phyloP scores from a whole-genome alignment of 495 filamentous ascomycete species.

The Neurospora hispaniola region DNA sequence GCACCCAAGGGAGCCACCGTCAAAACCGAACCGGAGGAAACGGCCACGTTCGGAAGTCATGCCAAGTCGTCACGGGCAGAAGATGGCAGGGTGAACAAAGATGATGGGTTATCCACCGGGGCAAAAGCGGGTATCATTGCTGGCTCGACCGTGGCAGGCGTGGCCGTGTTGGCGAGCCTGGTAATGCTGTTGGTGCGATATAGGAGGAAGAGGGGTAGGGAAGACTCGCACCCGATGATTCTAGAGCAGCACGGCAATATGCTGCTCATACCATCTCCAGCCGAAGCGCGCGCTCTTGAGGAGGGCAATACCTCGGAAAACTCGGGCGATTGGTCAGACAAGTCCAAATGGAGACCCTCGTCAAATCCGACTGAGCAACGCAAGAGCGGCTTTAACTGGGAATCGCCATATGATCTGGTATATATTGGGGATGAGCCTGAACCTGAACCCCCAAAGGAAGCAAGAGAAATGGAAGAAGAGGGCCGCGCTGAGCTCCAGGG shows the following conservation, averaged over 20 bases:
- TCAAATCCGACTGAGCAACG: slow-evolving; percentile 4
- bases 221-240: slow-evolving; percentile 28
- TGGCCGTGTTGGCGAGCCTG: slow-evolving; percentile 11
- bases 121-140: slow-evolving; percentile 18
- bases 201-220: slow-evolving; percentile 9
- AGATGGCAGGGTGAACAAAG: not conserved
- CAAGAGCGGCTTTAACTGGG: slow-evolving; percentile 21
- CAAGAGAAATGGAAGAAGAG: not conserved
- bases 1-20: not conserved
- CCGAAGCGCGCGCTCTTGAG: slow-evolving; percentile 1
- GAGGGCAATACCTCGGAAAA: not conserved
- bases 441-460: not conserved
- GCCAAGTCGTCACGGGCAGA: not conserved
- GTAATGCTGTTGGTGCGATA: slow-evolving; percentile 16
- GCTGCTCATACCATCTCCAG: slow-evolving; percentile 4
- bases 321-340: slow-evolving; percentile 6
- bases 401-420: slow-evolving; percentile 19
- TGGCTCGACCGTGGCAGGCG: slow-evolving; percentile 12
- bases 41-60: not conserved
- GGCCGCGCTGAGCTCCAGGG: not conserved
- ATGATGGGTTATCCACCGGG: slow-evolving; percentile 8
- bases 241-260: slow-evolving; percentile 11
- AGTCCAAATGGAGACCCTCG: slow-evolving; percentile 11
- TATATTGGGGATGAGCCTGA: not conserved
- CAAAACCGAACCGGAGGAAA: not conserved